Evolutionary conservation across 1,284 basidiomycete species (phyloP), one percentile per base, ranked within the genome.

Genomic region (Ganoderma multipileum): DNA sequence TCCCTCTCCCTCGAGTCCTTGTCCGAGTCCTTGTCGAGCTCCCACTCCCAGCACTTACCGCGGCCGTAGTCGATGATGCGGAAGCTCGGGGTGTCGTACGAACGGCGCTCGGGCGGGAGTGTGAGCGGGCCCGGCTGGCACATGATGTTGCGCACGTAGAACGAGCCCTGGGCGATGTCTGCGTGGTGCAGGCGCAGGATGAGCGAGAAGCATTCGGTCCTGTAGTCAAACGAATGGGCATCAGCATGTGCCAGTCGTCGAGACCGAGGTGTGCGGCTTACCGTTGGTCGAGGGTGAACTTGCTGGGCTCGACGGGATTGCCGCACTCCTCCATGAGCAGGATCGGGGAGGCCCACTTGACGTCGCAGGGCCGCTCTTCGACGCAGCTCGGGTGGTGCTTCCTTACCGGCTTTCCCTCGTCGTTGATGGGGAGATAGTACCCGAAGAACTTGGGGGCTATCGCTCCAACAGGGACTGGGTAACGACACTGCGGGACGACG

Each of bases 371-470:
- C 7, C 54, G 6, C 7, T 64, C 59, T 42, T 71, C 67, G 3
- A 39, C 20, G 64, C 64, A 70, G 6, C 14, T 0, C 28, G 28
- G 42, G 52, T 65, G 68, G 41, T 38, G 39, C 20, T 26, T 38
- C 66, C 50, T 69, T 38, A 12, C 54, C 30, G n/a, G 26, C 41
- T 57, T 67, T 23, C 72, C 71, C 52, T 70, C 58, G 38, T 38
- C 36, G 14, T 14, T 28, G 44, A 57, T 16, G 1, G 83, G 82
- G 11, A 79, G 72, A 73, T 88, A 88, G 75, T 84, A 86, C 1
- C 87, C 87, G 72, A 84, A 88, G 74, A 83, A 88, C 74, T 86
- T 86, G 8, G 87, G 87, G 5, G 86, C 83, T 54, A 87, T 69
- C 0, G 87, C 79, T 6, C 81, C 79, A 8, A 83, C 78, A 11